A percentile compares a stretch with the other conserved stretches of the same genome.
Evolutionary conservation across 495 filamentous ascomycete species (phyloP).

Genomic region (Hypoxylon trugodes): DNA sequence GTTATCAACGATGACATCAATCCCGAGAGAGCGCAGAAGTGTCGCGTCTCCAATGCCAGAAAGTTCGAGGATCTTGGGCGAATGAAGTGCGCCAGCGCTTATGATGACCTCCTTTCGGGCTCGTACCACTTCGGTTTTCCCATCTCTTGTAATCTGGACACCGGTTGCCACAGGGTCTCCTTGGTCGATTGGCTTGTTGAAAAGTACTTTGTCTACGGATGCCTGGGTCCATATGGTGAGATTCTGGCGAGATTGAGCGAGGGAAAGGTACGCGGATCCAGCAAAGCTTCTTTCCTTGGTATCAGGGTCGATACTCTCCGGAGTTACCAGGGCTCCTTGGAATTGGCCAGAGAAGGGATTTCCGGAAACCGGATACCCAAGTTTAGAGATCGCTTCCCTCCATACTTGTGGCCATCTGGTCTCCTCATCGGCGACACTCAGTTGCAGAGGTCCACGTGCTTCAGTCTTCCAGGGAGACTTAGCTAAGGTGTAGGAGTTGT

Average conservation of each 20-base stretch:
- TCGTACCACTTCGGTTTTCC: background rate
- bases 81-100: conserved; percentile 22
- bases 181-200: conserved; percentile 24
- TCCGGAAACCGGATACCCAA: background rate
- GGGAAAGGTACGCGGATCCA: conserved; percentile 40
- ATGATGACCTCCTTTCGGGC: conserved; percentile 21
- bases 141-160: background rate
- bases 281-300: conserved; percentile 30
- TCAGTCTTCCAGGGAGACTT: background rate
- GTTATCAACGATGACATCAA: conserved; percentile 21
- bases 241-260: conserved; percentile 45
- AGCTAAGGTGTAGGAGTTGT: conserved; percentile 24
- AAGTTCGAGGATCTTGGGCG: conserved; percentile 30
- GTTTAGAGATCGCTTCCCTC: background rate
- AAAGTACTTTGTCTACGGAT: conserved; percentile 51
- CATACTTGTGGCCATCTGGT: too few relatives aligned
- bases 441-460: background rate
- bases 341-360: background rate
- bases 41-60: conserved; percentile 30
- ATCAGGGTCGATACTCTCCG: background rate
- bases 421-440: background rate
- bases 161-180: background rate
- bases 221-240: conserved; percentile 48
- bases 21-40: conserved; percentile 28
- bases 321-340: background rate